Base-by-base conservation (phyloP, 495 filamentous ascomycete genomes). In the Letharia lupina region DNA sequence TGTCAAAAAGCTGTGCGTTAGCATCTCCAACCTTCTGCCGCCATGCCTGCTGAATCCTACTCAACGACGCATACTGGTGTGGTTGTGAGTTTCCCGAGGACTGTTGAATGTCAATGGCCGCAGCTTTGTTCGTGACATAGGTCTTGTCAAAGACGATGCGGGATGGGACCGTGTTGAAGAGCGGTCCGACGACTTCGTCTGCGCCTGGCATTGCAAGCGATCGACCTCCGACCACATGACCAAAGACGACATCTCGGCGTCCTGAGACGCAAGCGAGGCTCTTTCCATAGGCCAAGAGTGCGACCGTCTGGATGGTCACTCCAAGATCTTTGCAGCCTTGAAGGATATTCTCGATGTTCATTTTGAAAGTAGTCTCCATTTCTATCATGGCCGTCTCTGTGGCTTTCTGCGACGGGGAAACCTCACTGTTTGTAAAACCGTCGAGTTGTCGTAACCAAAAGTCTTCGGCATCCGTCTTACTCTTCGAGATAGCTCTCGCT, bases 111-210 rank as follows among this genome's bases (percentile, higher is more conserved):
- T 59, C 50, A 15, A 35, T 28, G 16, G 56, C 65, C 41, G 50
- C 59, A n/a, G 16, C 39, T 31, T 52, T 44, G 31, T 68, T 70
- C 33, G 65, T 68, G 16, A 41, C 33, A 23, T 61, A 62, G 1
- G 62, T 20, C 60, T 75, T 68, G 37, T 76, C 70, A 12, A 82
- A 63, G 12, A 80, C 72, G 16, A 87, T 72, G 47, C 80, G 75
- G 70, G 87, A 89, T 11, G 93, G 90, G 1, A 96, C 78, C 0
- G 93, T 96, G 74, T 97, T 98, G 80, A 98, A 96, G 6, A 96
- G 74, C 1, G 93, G 93, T 0, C 94, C 94, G 62, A 93, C 83
- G 11, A 89, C 82, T 12, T 80, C 75, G 44, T 96, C 91, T 18
- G 86, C 82, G 1, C 78, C 82, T 39, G 87, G 81, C 28, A 87